phyloP scores from a whole-genome alignment of 345 rosid genomes.

The Citrus sp. region DNA sequence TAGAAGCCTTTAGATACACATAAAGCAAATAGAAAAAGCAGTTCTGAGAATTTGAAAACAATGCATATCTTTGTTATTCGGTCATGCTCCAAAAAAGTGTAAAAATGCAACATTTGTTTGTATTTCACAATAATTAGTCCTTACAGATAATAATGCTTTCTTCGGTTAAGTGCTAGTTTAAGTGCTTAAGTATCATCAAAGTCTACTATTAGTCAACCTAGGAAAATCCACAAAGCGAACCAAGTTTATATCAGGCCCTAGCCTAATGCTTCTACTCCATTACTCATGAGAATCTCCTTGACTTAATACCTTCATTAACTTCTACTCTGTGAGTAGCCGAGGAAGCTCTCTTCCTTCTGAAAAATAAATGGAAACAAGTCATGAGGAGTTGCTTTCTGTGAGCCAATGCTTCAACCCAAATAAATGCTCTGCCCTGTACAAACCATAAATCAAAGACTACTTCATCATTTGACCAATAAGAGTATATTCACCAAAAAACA shows the following conservation, averaged over 20 bases:
- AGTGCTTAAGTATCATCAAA: background rate
- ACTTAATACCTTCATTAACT: conserved; percentile 43
- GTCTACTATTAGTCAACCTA: background rate
- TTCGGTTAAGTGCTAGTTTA: background rate
- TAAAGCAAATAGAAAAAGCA: background rate
- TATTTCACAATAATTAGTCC: background rate
- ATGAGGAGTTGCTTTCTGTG: conserved; percentile 20
- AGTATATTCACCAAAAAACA: background rate
- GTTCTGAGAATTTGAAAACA: background rate
- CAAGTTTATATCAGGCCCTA: background rate
- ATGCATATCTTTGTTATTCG: background rate
- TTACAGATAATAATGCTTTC: background rate
- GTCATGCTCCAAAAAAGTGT: background rate
- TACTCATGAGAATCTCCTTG: background rate
- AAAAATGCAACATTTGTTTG: background rate
- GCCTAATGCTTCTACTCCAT: background rate
- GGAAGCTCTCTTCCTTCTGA: conserved; percentile 27
- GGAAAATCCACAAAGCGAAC: background rate
- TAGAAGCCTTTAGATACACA: conserved; percentile 4
- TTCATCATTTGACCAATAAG: background rate
- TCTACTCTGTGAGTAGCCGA: conserved; percentile 19
- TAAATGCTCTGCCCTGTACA: conserved; percentile 11
- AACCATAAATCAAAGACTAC: conserved; percentile 5
- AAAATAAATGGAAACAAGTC: conserved; percentile 35
- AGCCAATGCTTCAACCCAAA: conserved; percentile 8